These are phyloP conservation scores for Smallanthus sonchifolius DNA, from an alignment of 129 eudicot species.

Conservation along the genomic window DNA sequence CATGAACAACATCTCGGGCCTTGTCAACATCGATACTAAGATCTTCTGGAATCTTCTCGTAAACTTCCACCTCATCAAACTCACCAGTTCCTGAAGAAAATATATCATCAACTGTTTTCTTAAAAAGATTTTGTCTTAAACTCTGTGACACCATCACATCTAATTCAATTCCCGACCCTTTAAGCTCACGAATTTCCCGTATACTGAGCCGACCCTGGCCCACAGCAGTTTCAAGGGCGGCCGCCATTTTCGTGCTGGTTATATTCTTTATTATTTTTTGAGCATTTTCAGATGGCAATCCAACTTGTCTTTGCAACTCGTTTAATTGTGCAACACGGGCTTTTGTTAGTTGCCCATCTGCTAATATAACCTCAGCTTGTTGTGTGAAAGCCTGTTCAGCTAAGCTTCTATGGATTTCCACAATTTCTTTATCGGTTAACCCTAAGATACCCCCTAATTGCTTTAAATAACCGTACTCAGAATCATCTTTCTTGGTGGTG, in stretches of 20 bases:
- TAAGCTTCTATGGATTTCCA: conserved; percentile 66
- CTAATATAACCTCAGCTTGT: conserved; percentile 90
- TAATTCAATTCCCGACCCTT: conserved; percentile 65
- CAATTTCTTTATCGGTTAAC: conserved; percentile 58
- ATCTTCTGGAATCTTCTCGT: conserved; percentile 77
- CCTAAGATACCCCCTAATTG: conserved; percentile 89
- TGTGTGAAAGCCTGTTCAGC: conserved; percentile 84
- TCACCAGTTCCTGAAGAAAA: conserved; percentile 97
- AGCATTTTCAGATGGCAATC: conserved; percentile 79
- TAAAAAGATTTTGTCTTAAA: conserved; percentile 64
- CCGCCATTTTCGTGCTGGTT: conserved; percentile 72
- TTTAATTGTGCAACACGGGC: conserved; percentile 63
- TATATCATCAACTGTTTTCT: conserved; percentile 68
- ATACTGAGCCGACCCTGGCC: conserved; percentile 76
- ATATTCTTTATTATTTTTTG: conserved; percentile 82
- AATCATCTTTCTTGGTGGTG: conserved; percentile 68
- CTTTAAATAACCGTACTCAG: conserved; percentile 52
- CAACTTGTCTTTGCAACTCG: conserved; percentile 65
- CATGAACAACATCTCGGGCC: conserved; percentile 69
- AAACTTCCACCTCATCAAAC: conserved; percentile 82
- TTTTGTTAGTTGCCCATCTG: conserved; percentile 86
- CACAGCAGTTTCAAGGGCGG: conserved; percentile 81
- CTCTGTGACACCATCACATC: conserved; percentile 74
- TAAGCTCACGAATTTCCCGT: conserved; percentile 75
- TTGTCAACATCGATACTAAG: conserved; percentile 60